phyloP scores from a whole-genome alignment of 257 asterid species.

The Cordia subcordata region DNA sequence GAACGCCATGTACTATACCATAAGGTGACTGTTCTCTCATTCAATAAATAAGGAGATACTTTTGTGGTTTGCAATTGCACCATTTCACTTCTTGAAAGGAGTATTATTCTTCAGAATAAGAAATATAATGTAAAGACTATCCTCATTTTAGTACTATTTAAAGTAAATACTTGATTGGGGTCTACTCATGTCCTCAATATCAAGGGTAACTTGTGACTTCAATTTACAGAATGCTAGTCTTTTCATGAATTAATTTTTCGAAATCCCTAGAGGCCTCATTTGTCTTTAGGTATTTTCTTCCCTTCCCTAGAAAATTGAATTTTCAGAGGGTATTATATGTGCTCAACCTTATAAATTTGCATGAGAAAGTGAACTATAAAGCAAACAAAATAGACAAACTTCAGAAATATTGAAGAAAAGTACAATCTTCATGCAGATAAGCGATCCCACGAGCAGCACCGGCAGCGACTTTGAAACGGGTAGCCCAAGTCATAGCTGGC shows the following conservation, averaged over 20 bases:
- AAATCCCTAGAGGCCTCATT: no score
- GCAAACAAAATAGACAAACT: constrained; percentile 1
- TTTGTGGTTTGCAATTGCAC: no score
- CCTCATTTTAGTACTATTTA: no score
- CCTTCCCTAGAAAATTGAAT: neutral
- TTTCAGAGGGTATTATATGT: neutral
- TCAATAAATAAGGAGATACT: no score
- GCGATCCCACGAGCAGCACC: constrained; percentile 94
- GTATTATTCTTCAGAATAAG: no score
- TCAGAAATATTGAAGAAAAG: constrained; percentile 19
- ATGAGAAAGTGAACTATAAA: neutral
- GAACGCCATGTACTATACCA: no score
- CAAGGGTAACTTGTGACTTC: neutral
- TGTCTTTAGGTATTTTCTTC: no score
- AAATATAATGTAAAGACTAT: no score
- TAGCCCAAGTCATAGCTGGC: constrained; percentile 68
- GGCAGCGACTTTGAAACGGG: constrained; percentile 80
- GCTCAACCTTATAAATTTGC: neutral
- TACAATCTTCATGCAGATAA: constrained; percentile 92
- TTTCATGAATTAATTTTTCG: no score
- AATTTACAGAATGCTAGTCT: neutral
- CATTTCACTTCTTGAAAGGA: no score
- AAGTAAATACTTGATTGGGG: neutral
- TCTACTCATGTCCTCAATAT: neutral
- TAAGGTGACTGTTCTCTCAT: no score